These are phyloP conservation scores for Domatiomyces globalis DNA, from an alignment of 2,329 filamentous ascomycete genomes.

Conservation along the genomic window DNA sequence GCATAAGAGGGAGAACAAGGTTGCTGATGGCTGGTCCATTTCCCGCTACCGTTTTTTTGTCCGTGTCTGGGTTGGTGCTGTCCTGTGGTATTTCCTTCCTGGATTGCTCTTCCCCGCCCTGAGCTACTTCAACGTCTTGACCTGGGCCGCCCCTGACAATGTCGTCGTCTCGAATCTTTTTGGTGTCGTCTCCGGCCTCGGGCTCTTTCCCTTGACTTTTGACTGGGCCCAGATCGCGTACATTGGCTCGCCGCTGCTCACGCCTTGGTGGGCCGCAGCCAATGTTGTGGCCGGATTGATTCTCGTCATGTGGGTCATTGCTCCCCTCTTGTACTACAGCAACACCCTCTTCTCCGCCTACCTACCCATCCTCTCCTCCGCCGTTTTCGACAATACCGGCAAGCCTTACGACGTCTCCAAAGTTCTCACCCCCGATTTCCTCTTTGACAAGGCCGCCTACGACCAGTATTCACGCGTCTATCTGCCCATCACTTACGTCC, in stretches of 20 bases:
- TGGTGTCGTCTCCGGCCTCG: conserved; percentile 69
- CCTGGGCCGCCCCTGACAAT: conserved; percentile 76
- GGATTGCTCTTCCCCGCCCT: conserved; percentile 69
- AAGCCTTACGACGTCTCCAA: conserved; percentile 66
- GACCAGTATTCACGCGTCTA: conserved; percentile 71
- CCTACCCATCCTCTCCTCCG: conserved; percentile 71
- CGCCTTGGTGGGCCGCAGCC: conserved; percentile 74
- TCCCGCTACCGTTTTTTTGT: conserved; percentile 77
- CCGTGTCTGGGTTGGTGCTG: conserved; percentile 54
- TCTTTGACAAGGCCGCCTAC: conserved; percentile 66
- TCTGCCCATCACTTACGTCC: conserved; percentile 70
- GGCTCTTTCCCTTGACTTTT: conserved; percentile 72
- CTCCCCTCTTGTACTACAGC: conserved; percentile 60
- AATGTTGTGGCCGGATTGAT: conserved; percentile 71
- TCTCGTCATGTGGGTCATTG: conserved; percentile 71
- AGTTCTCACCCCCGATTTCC: conserved; percentile 62
- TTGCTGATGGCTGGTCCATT: conserved; percentile 68
- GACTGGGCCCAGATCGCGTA: conserved; percentile 85
- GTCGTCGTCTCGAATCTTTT: conserved; percentile 79
- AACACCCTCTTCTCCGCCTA: conserved; percentile 71
- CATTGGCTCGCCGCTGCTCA: conserved; percentile 70
- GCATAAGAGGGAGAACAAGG: conserved; percentile 70
- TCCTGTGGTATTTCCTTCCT: conserved; percentile 72
- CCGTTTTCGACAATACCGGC: conserved; percentile 75
- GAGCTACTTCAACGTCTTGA: conserved; percentile 79